These are phyloP conservation scores for Cajanus cajan DNA, from an alignment of 306 rosid genomes.

Conservation along the genomic window DNA sequence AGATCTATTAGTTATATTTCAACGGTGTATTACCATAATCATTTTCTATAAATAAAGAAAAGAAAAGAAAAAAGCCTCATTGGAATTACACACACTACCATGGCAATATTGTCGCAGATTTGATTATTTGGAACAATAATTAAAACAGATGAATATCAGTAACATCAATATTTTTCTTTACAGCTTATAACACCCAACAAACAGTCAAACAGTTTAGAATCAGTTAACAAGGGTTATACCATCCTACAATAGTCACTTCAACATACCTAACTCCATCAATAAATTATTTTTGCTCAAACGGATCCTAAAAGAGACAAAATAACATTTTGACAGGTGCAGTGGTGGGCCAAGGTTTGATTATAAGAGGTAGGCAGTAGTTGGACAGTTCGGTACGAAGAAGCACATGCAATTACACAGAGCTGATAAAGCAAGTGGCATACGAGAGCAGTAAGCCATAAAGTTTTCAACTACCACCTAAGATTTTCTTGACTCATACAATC, in stretches of 20 bases:
- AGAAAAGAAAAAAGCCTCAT: too few relatives aligned
- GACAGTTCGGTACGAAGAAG: conserved; percentile 52
- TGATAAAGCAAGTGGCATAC: conserved; percentile 45
- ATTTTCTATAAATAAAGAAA: neutral
- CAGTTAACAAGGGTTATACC: conserved; percentile 27
- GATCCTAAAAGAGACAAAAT: conserved; percentile 42
- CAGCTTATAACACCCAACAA: conserved; percentile 19
- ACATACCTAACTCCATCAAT: conserved; percentile 42
- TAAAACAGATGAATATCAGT: conserved; percentile 13
- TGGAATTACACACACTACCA: too few relatives aligned
- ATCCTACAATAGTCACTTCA: conserved; percentile 3
- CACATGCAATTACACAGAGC: conserved; percentile 58
- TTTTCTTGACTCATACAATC: conserved; percentile 23
- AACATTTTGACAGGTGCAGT: conserved; percentile 40
- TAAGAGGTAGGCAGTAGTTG: conserved; percentile 38
- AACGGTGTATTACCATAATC: neutral
- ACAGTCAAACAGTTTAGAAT: conserved; percentile 29
- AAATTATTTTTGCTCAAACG: conserved; percentile 35
- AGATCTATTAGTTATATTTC: neutral
- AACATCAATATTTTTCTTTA: neutral
- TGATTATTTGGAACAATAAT: neutral
- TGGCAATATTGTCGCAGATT: neutral
- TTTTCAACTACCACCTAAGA: conserved; percentile 53
- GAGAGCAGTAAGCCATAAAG: conserved; percentile 39
- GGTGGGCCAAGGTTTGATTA: conserved; percentile 52